Percentiles rank a stretch among this genome's conserved stretches.
These are phyloP conservation scores for Suhomyces prunicola DNA, from an alignment of 805 yeast species.

Conservation along the genomic window DNA sequence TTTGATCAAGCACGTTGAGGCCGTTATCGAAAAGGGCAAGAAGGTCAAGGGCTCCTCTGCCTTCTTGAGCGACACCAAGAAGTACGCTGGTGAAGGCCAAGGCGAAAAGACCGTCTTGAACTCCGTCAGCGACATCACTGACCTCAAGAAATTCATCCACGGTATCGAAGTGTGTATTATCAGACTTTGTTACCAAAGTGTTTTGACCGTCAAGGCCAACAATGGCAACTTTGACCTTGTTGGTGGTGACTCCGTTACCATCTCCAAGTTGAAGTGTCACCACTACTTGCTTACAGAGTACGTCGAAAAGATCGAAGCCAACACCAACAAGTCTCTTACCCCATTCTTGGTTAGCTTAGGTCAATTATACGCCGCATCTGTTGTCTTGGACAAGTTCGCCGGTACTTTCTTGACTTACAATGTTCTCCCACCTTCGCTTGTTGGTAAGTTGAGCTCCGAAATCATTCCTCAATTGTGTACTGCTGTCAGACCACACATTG, in stretches of 20 bases:
- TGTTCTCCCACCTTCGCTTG: conserved; percentile 48
- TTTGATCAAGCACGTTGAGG: conserved; percentile 30
- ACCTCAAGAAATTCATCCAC: conserved; percentile 28
- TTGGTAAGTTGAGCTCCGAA: conserved; percentile 45
- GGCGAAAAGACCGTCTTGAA: conserved; percentile 25
- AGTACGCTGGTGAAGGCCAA: conserved; percentile 18
- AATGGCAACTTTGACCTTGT: conserved; percentile 44
- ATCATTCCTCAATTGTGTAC: conserved; percentile 34
- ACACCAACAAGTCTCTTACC: conserved; percentile 40
- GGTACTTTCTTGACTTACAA: conserved; percentile 68
- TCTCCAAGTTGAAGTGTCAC: conserved; percentile 52
- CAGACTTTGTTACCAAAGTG: conserved; percentile 34
- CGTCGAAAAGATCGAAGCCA: conserved; percentile 33
- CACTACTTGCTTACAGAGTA: conserved; percentile 44
- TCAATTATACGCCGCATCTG: conserved; percentile 55
- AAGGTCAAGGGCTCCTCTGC: conserved; percentile 44
- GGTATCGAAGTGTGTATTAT: conserved; percentile 39
- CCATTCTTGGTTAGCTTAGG: conserved; percentile 53
- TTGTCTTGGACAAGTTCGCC: conserved; percentile 64
- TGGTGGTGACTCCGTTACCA: conserved; percentile 42
- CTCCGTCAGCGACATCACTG: conserved; percentile 23
- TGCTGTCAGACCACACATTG: conserved; percentile 56
- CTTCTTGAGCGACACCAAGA: conserved; percentile 36
- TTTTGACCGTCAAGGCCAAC: conserved; percentile 26
- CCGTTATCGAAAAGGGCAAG: conserved; percentile 27